These are phyloP conservation scores for Microcyclospora tardicrescens DNA, from an alignment of 2,329 filamentous ascomycete genomes.

Conservation along the genomic window DNA sequence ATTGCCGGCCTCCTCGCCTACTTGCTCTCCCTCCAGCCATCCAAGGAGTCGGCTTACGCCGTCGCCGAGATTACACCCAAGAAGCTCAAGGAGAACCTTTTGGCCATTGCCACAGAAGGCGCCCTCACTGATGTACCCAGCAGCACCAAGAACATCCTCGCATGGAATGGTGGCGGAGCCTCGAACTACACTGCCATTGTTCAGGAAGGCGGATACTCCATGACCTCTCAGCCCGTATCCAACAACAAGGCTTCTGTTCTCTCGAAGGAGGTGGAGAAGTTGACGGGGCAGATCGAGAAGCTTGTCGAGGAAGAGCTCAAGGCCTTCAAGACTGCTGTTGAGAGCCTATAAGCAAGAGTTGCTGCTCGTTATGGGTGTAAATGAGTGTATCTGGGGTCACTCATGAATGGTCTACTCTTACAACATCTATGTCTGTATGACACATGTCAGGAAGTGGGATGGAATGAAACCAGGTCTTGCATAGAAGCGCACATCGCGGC, in stretches of 20 bases:
- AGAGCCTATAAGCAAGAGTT: too few species aligned
- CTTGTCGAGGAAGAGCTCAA: slow-evolving; percentile 1
- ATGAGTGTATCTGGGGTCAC: too few species aligned
- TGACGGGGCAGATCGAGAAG: slow-evolving; percentile 25
- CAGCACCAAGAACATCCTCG: slow-evolving; percentile 85
- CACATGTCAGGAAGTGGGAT: too few species aligned
- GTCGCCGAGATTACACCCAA: slow-evolving; percentile 81
- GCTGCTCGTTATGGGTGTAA: too few species aligned
- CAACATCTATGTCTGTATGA: too few species aligned
- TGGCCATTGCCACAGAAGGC: slow-evolving; percentile 67
- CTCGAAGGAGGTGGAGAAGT: slow-evolving; percentile 14
- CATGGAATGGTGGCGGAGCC: slow-evolving; percentile 96
- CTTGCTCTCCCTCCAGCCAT: slow-evolving; percentile 89
- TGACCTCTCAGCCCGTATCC: slow-evolving; percentile 14
- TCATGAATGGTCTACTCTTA: too few species aligned
- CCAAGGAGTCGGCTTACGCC: slow-evolving; percentile 79
- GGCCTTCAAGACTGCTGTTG: too few species aligned
- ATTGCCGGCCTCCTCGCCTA: slow-evolving; percentile 94
- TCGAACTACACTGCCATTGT: slow-evolving; percentile 59
- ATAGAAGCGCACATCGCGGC: too few species aligned
- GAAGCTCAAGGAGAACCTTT: slow-evolving; percentile 82
- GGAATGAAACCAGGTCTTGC: too few species aligned
- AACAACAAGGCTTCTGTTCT: slow-evolving; percentile 13
- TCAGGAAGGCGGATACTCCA: slow-evolving; percentile 25
- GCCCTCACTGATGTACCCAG: slow-evolving; percentile 69